These are phyloP conservation scores for Aspergillus unguis DNA, from an alignment of 2,329 filamentous ascomycete genomes.

Conservation along the genomic window DNA sequence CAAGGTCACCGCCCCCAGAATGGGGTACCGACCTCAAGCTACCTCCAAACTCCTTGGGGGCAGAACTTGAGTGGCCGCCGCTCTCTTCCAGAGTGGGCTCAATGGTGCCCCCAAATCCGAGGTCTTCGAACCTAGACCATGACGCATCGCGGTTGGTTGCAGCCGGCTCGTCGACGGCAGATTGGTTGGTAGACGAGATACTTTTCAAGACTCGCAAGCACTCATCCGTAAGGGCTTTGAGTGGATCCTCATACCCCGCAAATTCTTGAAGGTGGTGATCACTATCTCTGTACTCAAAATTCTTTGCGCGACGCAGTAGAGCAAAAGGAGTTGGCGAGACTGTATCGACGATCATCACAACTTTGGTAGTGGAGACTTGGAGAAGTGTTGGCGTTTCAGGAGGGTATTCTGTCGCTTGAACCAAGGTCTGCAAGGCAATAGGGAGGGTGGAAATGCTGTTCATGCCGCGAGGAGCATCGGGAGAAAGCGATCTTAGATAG, in stretches of 20 bases:
- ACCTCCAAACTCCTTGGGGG: constrained; percentile 38
- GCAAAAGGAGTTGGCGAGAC: constrained; percentile 95
- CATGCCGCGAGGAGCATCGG: constrained; percentile 65
- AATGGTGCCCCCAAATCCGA: constrained; percentile 77
- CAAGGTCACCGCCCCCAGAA: constrained; percentile 64
- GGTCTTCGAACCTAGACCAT: constrained; percentile 95
- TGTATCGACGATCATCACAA: constrained; percentile 93
- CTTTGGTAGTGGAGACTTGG: constrained; percentile 76
- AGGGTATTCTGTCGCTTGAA: constrained; percentile 92
- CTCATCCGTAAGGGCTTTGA: constrained; percentile 85
- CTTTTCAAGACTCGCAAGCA: constrained; percentile 85
- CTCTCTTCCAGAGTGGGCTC: constrained; percentile 67
- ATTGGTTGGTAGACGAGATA: constrained; percentile 86
- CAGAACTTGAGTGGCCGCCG: constrained; percentile 28
- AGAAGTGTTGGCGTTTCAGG: constrained; percentile 74
- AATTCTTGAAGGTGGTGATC: constrained; percentile 82
- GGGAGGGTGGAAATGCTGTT: constrained; percentile 83
- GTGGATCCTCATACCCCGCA: constrained; percentile 82
- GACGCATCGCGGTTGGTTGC: constrained; percentile 78
- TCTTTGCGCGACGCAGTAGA: constrained; percentile 80
- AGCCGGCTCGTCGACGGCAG: constrained; percentile 67
- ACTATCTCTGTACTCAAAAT: constrained; percentile 92
- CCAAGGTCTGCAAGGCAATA: constrained; percentile 82
- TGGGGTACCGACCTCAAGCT: constrained; percentile 64
- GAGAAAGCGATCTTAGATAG: constrained; percentile 84